Conservation (phyloP, 169 alveolate genomes). For the Plasmodium vivax region DNA sequence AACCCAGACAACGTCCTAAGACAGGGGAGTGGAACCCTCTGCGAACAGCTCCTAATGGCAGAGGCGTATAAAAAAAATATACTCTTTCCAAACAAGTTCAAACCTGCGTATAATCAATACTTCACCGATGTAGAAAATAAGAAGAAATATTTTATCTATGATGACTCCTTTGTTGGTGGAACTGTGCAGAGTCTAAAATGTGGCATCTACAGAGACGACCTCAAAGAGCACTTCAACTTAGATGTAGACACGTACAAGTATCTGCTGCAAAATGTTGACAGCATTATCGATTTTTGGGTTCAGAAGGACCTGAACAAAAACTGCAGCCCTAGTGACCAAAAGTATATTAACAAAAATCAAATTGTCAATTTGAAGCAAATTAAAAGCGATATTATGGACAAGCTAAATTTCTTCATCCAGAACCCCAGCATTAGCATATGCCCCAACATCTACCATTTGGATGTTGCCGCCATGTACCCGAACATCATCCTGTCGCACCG, state of each 20-base stretch:
- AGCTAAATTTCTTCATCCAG: constrained; percentile 48
- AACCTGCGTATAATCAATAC: constrained; percentile 89
- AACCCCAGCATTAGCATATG: constrained; percentile 75
- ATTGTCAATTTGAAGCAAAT: constrained; percentile 47
- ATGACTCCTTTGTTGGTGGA: constrained; percentile 95
- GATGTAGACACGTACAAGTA: constrained; percentile 90
- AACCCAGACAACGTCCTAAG: constrained; percentile 97
- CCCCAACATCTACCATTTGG: constrained; percentile 98
- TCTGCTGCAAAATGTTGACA: constrained; percentile 88
- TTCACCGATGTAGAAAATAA: constrained; percentile 77
- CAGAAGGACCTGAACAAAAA: constrained; percentile 80
- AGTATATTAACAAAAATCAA: constrained; percentile 46
- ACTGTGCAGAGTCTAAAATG: constrained; percentile 96
- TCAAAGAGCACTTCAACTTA: constrained; percentile 93
- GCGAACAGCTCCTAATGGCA: constrained; percentile 98
- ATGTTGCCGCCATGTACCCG: constrained; percentile 99
- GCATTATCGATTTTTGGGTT: constrained; percentile 84
- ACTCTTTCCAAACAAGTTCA: constrained; percentile 97
- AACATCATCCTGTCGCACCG: constrained; percentile 98
- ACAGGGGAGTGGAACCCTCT: constrained; percentile 99
- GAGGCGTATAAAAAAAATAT: constrained; percentile 96
- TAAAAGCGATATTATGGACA: constrained; percentile 22
- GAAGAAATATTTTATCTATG: constrained; percentile 86
- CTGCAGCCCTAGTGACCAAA: constrained; percentile 10
- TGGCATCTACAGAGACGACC: constrained; percentile 97